These are phyloP conservation scores for Lachnellula subtilissima DNA, from an alignment of 2,329 filamentous ascomycete species.

Conservation along the genomic window DNA sequence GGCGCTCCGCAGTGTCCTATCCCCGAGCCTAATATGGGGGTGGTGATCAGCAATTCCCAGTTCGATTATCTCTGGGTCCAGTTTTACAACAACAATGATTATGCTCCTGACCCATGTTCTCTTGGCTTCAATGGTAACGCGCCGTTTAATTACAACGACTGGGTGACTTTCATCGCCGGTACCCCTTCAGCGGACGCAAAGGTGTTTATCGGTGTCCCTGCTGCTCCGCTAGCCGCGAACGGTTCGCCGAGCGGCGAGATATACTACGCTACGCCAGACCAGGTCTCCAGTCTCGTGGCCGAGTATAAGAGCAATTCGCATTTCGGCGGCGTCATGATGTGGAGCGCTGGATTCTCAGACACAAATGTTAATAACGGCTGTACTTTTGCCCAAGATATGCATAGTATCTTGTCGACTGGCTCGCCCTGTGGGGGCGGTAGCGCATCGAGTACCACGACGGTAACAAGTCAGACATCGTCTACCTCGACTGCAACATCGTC, in stretches of 20 bases:
- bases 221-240: constrained; percentile 33
- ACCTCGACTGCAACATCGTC: constrained; percentile 1
- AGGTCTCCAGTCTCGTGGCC: constrained; percentile 30
- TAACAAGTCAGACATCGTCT: neutral
- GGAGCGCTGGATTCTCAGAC: constrained; percentile 39
- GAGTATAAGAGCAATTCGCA: constrained; percentile 28
- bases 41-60: constrained; percentile 35
- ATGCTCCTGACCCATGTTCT: constrained; percentile 8
- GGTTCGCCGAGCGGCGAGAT: constrained; percentile 30
- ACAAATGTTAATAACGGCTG: constrained; percentile 33
- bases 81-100: constrained; percentile 40
- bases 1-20: constrained; percentile 43
- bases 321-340: constrained; percentile 39
- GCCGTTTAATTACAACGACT: constrained; percentile 27
- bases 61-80: constrained; percentile 43
- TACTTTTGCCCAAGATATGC: constrained; percentile 38
- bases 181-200: constrained; percentile 27
- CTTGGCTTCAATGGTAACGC: constrained; percentile 15
- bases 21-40: constrained; percentile 41
- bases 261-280: constrained; percentile 34
- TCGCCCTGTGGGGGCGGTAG: constrained; percentile 20
- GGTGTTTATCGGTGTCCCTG: constrained; percentile 31
- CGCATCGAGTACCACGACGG: neutral
- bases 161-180: constrained; percentile 25
- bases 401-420: constrained; percentile 34